These are phyloP conservation scores for Buxus sempervirens DNA, from an alignment of 164 flowering plant species.

Conservation along the genomic window DNA sequence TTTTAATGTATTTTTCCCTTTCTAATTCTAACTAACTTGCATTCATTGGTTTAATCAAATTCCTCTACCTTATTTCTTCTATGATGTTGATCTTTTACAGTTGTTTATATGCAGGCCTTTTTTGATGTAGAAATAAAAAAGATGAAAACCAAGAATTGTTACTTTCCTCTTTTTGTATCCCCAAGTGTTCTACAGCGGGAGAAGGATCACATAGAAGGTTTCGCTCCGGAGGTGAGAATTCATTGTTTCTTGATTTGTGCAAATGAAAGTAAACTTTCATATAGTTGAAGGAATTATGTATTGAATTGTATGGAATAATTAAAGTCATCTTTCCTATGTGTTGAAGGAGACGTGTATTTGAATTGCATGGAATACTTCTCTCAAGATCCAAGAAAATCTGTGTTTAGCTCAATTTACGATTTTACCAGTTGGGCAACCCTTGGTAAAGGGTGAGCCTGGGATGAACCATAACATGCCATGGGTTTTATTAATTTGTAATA, in stretches of 20 bases:
- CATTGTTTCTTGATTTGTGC: too few species aligned
- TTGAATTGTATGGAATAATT: too few species aligned
- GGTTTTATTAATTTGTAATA: too few species aligned
- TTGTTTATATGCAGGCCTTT: constrained; percentile 50
- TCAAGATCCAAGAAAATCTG: not conserved
- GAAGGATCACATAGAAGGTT: constrained; percentile 96
- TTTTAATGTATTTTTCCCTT: too few species aligned
- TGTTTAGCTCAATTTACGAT: too few species aligned
- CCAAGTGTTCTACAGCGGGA: constrained; percentile 64
- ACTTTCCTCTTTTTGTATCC: constrained; percentile 91
- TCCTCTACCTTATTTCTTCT: not conserved
- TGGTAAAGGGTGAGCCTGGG: too few species aligned
- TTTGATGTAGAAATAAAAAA: constrained; percentile 93
- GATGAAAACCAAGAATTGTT: constrained; percentile 85
- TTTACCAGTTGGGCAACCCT: too few species aligned
- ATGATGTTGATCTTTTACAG: constrained; percentile 6
- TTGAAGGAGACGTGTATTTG: too few species aligned
- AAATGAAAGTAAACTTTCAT: not conserved
- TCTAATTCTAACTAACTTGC: too few species aligned
- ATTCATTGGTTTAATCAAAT: too few species aligned
- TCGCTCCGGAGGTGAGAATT: constrained; percentile 88
- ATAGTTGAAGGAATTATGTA: not conserved
- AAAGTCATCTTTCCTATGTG: too few species aligned
- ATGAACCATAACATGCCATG: too few species aligned
- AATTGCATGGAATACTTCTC: not conserved